These are phyloP conservation scores for Boletellus ananas DNA, from an alignment of 768 basidiomycete genomes.

Conservation along the genomic window DNA sequence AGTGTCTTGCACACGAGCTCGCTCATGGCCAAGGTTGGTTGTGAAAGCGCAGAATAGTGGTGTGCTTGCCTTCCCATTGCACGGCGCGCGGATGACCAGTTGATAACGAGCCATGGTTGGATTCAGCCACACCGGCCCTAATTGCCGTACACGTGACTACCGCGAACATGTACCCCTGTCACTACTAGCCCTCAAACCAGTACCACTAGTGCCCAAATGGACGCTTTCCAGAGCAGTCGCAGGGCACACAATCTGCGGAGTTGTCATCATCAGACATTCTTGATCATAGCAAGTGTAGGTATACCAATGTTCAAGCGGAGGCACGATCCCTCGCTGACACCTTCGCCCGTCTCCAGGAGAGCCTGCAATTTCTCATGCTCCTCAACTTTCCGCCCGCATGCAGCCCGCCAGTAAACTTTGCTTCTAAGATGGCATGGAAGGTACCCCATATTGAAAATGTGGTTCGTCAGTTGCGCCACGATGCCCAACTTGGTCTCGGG, in stretches of 20 bases:
- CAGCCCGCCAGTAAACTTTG: conserved; percentile 40
- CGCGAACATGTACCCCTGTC: neutral
- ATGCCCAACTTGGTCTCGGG: conserved; percentile 25
- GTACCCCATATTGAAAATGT: conserved; percentile 42
- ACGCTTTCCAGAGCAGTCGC: conserved; percentile 7
- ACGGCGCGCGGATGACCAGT: too few species aligned
- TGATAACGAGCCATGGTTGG: too few species aligned
- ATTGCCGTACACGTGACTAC: conserved; percentile 7
- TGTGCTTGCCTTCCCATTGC: conserved; percentile 22
- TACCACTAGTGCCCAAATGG: neutral
- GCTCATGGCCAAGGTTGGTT: conserved; percentile 67
- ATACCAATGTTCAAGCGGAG: conserved; percentile 20
- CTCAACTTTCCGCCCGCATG: conserved; percentile 33
- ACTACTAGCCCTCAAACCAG: neutral
- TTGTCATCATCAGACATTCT: neutral
- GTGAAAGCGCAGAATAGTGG: conserved; percentile 60
- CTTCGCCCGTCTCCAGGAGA: conserved; percentile 18
- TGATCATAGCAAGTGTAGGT: neutral
- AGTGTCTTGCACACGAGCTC: conserved; percentile 78
- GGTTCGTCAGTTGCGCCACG: conserved; percentile 43
- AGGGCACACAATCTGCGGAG: conserved; percentile 8
- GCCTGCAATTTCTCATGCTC: conserved; percentile 26
- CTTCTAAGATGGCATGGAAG: conserved; percentile 33
- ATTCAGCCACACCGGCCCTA: conserved; percentile 25
- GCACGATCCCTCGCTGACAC: conserved; percentile 16